Percentiles rank a stretch among this genome's conserved stretches.
Evolutionary conservation across 768 basidiomycete genomes (phyloP).

Genomic region (Infundibulicybe gibba): DNA sequence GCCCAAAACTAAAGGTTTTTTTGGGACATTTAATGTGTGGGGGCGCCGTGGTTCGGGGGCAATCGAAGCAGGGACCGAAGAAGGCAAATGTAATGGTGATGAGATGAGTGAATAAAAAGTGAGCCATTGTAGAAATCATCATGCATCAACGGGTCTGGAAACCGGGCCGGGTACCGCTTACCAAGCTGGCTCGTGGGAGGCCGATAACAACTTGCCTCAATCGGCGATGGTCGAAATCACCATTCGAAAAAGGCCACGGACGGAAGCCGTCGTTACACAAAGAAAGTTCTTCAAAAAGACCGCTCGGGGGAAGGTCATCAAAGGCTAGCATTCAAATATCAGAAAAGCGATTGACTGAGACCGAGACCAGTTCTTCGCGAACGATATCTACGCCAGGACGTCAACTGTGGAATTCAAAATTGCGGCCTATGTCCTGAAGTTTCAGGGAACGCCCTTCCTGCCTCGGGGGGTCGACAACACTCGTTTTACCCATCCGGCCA

Average conservation of each 20-base stretch:
- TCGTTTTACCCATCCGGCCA: slow-evolving; percentile 61
- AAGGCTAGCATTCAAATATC: slow-evolving; percentile 24
- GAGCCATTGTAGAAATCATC: too few relatives aligned
- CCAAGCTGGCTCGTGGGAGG: too few relatives aligned
- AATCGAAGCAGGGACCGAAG: too few relatives aligned
- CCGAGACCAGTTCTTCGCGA: slow-evolving; percentile 73
- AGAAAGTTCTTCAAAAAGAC: slow-evolving; percentile 98
- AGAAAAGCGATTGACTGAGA: neutral
- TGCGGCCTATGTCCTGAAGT: slow-evolving; percentile 59
- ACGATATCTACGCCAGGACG: slow-evolving; percentile 89
- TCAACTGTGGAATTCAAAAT: slow-evolving; percentile 76
- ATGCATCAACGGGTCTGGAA: too few relatives aligned
- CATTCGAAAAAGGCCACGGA: slow-evolving; percentile 65
- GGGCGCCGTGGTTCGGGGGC: too few relatives aligned
- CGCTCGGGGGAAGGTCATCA: slow-evolving; percentile 87
- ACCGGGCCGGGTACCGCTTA: too few relatives aligned
- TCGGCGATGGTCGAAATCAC: slow-evolving; percentile 46
- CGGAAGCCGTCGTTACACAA: slow-evolving; percentile 74
- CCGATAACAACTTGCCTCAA: too few relatives aligned
- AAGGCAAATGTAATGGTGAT: too few relatives aligned
- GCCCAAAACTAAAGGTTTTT: too few relatives aligned
- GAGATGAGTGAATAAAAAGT: too few relatives aligned
- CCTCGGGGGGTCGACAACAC: slow-evolving; percentile 55
- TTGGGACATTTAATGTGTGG: too few relatives aligned
- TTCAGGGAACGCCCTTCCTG: slow-evolving; percentile 48